Conservation (phyloP, 106 monocot species). For the Dactylorhiza incarnata region DNA sequence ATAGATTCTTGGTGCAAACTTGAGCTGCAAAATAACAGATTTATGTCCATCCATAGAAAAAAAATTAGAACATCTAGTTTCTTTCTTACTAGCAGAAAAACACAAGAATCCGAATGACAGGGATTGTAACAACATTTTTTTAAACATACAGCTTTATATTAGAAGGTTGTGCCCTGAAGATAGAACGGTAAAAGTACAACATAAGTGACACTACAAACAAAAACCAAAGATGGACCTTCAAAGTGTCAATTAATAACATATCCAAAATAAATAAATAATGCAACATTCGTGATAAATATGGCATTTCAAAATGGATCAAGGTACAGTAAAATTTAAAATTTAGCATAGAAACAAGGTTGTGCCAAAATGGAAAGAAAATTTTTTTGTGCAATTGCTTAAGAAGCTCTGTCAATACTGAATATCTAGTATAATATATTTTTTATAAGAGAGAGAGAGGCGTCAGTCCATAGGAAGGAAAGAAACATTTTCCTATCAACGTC, state of each 20-base stretch:
- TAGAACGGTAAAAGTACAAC: background rate
- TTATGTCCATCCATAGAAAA: slow-evolving; percentile 4
- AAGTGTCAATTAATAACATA: too few relatives aligned
- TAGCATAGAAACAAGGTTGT: too few relatives aligned
- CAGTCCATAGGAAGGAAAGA: background rate
- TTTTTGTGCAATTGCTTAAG: too few relatives aligned
- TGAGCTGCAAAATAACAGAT: slow-evolving; percentile 47
- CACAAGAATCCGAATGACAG: background rate
- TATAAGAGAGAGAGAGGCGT: background rate
- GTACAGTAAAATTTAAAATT: too few relatives aligned
- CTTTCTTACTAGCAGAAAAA: background rate
- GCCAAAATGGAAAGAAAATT: too few relatives aligned
- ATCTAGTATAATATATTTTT: too few relatives aligned
- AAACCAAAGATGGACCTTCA: too few relatives aligned
- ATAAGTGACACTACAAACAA: too few relatives aligned
- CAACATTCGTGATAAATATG: too few relatives aligned
- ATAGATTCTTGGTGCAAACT: slow-evolving; percentile 75
- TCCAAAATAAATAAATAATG: too few relatives aligned
- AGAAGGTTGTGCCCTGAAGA: background rate
- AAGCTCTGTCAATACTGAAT: too few relatives aligned
- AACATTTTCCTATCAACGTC: background rate
- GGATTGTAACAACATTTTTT: background rate
- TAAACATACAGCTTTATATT: background rate
- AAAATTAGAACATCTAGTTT: background rate
- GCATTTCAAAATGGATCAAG: too few relatives aligned